Evolutionary conservation across 2,329 filamentous ascomycete species (phyloP), one percentile per base, ranked within the genome.

Genomic region (Pleurostoma richardsiae): DNA sequence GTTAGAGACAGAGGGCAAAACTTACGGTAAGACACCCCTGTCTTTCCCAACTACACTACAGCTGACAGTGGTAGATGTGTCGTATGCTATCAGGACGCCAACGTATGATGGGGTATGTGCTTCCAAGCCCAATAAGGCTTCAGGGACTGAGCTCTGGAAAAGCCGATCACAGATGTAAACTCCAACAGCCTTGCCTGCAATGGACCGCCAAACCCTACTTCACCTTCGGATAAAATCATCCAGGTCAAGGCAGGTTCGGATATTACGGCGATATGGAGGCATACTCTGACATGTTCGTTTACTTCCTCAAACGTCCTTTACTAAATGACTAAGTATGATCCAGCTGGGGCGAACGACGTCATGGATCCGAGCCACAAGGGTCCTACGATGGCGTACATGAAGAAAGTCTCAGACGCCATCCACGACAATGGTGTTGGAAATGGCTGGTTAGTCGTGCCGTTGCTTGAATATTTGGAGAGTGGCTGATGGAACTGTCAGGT

Each of bases 111-210:
- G 77, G 19, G 19, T 19, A 19, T 19, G 19, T 19, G 19, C 19
- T 19, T 19, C 19, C 19, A 19, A 19, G 19, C 19, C 19, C 19
- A 19, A 19, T 19, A 19, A 19, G 19, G 19, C 19, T 19, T 19
- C 19, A 19, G 19, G 19, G 19, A 19, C 19, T 19, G 19, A 19
- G 19, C 19, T 19, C 19, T 19, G 19, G 19, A 19, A 19, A 19
- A 19, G 38, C 76, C 76, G 46, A 74, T 80, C 58, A 70, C 66
- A 19, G 72, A 82, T 56, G 76, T 80, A 6, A 72, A 65, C 29
- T 76, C 72, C 46, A 69, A 74, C 56, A 70, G 74, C 49, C 62
- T 83, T 36, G 77, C 75, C 30, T 82, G 77, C 67, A 81, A 81
- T 56, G 74, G 77, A 30, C 67, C 69, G n/a, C 71, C 73, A 3